Evolutionary conservation across 805 yeast genomes (phyloP).

Genomic region (Candida namnaoensis): DNA sequence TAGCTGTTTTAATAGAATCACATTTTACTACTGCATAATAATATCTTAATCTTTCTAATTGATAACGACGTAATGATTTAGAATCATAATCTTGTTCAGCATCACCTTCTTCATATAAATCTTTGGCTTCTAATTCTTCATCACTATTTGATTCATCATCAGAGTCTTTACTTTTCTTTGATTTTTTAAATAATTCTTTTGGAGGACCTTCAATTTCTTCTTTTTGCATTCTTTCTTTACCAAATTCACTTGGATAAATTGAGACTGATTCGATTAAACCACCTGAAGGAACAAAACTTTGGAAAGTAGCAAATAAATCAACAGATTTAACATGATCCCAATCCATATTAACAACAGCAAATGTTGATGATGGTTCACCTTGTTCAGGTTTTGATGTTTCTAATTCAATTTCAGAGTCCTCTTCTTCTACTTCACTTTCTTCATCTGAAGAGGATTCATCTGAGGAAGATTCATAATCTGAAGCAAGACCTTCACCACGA

Average conservation of each 20-base stretch:
- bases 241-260: constrained; percentile 85
- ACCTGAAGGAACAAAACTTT: constrained; percentile 72
- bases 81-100: constrained; percentile 82
- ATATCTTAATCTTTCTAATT: constrained; percentile 85
- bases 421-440: constrained; percentile 34
- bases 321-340: constrained; percentile 93
- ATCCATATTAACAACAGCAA: constrained; percentile 93
- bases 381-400: constrained; percentile 62
- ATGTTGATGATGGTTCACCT: constrained; percentile 73
- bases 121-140: constrained; percentile 55
- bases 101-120: constrained; percentile 70
- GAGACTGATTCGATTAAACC: constrained; percentile 63
- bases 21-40: constrained; percentile 88
- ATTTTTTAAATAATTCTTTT: constrained; percentile 59
- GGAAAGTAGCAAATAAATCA: constrained; percentile 83
- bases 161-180: constrained; percentile 25
- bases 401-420: constrained; percentile 45
- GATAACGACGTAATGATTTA: constrained; percentile 79
- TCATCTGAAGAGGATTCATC: constrained; percentile 37
- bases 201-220: constrained; percentile 95
- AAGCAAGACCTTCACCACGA: constrained; percentile 52
- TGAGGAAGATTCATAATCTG: constrained; percentile 30
- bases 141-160: constrained; percentile 37
- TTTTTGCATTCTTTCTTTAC: constrained; percentile 82
- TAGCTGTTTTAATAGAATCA: constrained; percentile 64